A percentile compares a stretch with the other conserved stretches of the same genome.
phyloP scores from a whole-genome alignment of 1,284 basidiomycete species.

The Cutaneotrichosporon sp. region DNA sequence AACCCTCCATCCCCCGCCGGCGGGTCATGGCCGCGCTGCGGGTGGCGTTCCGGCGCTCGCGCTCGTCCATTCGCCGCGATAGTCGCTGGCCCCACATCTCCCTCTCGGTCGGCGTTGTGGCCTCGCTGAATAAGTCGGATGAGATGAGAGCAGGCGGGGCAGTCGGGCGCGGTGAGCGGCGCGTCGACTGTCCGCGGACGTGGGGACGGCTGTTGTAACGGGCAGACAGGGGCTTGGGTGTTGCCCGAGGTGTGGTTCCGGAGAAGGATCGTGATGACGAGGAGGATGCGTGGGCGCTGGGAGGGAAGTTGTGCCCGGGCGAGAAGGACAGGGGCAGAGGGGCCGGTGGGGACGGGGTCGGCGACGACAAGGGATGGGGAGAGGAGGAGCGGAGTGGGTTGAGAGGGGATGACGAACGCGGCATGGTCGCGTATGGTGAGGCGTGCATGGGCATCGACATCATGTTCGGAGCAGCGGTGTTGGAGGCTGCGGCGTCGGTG shows the following conservation, averaged over 20 bases:
- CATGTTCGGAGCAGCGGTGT: slow-evolving; percentile 2
- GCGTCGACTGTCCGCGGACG: slow-evolving; percentile 6
- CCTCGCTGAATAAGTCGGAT: slow-evolving; percentile 31
- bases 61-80: slow-evolving; percentile 29
- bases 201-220: slow-evolving; percentile 21
- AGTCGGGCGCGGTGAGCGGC: slow-evolving; percentile 3
- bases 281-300: too few species aligned
- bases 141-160: background rate
- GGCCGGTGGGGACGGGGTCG: slow-evolving; percentile 15
- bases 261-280: slow-evolving; percentile 3
- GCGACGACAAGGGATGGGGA: slow-evolving; percentile 16
- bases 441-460: slow-evolving; percentile 6
- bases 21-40: slow-evolving; percentile 26
- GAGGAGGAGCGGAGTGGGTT: slow-evolving; percentile 33
- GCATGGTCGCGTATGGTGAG: slow-evolving; percentile 10
- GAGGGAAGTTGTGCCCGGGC: background rate
- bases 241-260: background rate
- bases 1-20: slow-evolving; percentile 21
- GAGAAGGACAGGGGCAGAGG: slow-evolving; percentile 2
- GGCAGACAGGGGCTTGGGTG: background rate
- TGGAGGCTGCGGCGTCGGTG: background rate
- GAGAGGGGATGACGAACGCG: slow-evolving; percentile 33
- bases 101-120: slow-evolving; percentile 35
- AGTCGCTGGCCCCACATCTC: slow-evolving; percentile 40
- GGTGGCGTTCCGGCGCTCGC: slow-evolving; percentile 26